Percentiles rank a stretch among this genome's conserved stretches.
These are phyloP conservation scores for Akanthomyces lecanii DNA, from an alignment of 2,329 filamentous ascomycete species.

Conservation along the genomic window DNA sequence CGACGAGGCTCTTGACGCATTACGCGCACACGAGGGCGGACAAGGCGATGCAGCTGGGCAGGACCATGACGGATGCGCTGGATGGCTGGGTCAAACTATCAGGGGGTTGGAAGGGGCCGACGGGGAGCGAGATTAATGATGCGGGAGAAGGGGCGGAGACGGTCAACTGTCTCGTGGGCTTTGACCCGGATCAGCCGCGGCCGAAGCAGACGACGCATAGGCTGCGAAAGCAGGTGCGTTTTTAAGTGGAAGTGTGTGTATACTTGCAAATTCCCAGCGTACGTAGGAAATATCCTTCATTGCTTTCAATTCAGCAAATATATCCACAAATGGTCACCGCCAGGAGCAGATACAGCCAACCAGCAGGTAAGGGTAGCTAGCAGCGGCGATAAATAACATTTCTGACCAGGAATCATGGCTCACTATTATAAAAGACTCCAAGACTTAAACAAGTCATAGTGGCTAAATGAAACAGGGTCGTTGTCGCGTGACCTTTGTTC, in stretches of 20 bases:
- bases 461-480: too few relatives aligned
- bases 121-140: slow-evolving; percentile 31
- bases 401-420: too few relatives aligned
- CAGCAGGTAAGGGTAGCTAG: too few relatives aligned
- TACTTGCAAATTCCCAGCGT: too few relatives aligned
- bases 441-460: too few relatives aligned
- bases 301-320: too few relatives aligned
- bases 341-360: too few relatives aligned
- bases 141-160: slow-evolving; percentile 29
- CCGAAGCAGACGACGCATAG: background rate
- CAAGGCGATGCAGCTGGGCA: slow-evolving; percentile 23
- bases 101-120: slow-evolving; percentile 23
- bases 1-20: slow-evolving; percentile 22
- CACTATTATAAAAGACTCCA: too few relatives aligned
- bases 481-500: too few relatives aligned
- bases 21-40: slow-evolving; percentile 24
- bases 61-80: slow-evolving; percentile 21
- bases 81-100: slow-evolving; percentile 26
- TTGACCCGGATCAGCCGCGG: slow-evolving; percentile 26
- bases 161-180: slow-evolving; percentile 32
- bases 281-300: too few relatives aligned
- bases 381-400: too few relatives aligned
- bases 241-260: background rate
- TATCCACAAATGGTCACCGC: too few relatives aligned
- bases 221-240: background rate